Evolutionary conservation across 176 grass and related monocot genomes (phyloP).

Genomic region (Musa itinerans): DNA sequence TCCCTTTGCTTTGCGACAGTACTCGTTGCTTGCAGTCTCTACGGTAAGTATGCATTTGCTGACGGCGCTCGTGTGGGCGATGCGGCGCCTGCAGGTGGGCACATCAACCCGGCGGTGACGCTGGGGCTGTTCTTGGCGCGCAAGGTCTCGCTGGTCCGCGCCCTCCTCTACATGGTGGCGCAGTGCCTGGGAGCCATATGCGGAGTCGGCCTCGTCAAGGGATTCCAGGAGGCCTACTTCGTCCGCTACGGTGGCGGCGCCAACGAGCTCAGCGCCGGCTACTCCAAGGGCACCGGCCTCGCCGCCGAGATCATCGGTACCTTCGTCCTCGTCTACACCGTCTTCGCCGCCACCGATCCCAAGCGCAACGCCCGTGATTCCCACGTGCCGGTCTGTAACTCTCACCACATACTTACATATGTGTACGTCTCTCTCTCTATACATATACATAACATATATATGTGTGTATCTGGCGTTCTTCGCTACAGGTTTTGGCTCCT

Average conservation of each 20-base stretch:
- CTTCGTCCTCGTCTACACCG: constrained; percentile 96
- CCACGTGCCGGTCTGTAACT: constrained; percentile 70
- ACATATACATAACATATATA: too few relatives aligned
- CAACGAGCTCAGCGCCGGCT: constrained; percentile 56
- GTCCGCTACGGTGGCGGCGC: constrained; percentile 76
- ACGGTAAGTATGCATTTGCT: too few relatives aligned
- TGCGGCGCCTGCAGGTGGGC: constrained; percentile 31
- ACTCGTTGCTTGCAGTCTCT: too few relatives aligned
- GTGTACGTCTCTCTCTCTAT: not conserved
- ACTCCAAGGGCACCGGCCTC: constrained; percentile 62
- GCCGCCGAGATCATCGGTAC: constrained; percentile 86
- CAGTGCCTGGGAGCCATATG: constrained; percentile 87
- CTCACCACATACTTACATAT: too few relatives aligned
- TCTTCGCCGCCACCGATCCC: constrained; percentile 98
- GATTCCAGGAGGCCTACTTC: constrained; percentile 64
- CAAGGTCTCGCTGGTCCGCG: constrained; percentile 77
- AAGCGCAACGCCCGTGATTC: constrained; percentile 98
- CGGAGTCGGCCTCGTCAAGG: constrained; percentile 82
- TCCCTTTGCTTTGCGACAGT: too few relatives aligned
- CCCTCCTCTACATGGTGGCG: constrained; percentile 80
- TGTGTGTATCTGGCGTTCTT: not conserved
- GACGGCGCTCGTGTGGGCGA: not conserved
- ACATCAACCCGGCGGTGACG: constrained; percentile 94
- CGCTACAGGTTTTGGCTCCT: constrained; percentile 74
- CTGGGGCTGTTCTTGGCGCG: constrained; percentile 78